phyloP scores from a whole-genome alignment of 2,329 filamentous ascomycete species.

The Aspergillus novofumigatus region DNA sequence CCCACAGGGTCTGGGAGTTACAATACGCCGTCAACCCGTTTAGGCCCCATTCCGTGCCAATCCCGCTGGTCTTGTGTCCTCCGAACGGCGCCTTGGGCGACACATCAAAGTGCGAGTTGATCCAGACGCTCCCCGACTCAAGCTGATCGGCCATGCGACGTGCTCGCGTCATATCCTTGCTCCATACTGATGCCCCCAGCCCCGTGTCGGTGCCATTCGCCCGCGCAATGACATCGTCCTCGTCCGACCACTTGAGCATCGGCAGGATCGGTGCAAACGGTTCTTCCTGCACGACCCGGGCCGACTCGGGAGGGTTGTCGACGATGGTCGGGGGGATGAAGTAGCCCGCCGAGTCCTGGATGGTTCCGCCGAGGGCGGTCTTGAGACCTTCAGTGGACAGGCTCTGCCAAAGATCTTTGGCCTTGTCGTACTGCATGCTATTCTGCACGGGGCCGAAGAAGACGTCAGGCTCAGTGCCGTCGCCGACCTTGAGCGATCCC shows the following conservation, averaged over 20 bases:
- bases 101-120: slow-evolving; percentile 46
- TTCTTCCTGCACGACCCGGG: slow-evolving; percentile 55
- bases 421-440: slow-evolving; percentile 60
- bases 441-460: slow-evolving; percentile 62
- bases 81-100: slow-evolving; percentile 40
- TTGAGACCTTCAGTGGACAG: slow-evolving; percentile 52
- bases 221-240: slow-evolving; percentile 55
- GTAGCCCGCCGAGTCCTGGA: slow-evolving; percentile 47
- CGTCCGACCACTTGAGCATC: slow-evolving; percentile 57
- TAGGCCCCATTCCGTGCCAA: slow-evolving; percentile 47
- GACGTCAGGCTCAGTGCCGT: slow-evolving; percentile 40
- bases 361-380: slow-evolving; percentile 48
- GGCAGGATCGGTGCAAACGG: slow-evolving; percentile 64
- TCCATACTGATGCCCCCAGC: slow-evolving; percentile 57
- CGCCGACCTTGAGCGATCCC: slow-evolving; percentile 38
- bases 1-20: slow-evolving; percentile 33
- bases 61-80: slow-evolving; percentile 50
- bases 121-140: slow-evolving; percentile 57
- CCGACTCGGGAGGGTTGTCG: slow-evolving; percentile 53
- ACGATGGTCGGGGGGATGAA: slow-evolving; percentile 59
- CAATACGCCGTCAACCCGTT: slow-evolving; percentile 39
- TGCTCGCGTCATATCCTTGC: slow-evolving; percentile 49
- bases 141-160: slow-evolving; percentile 51
- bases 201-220: slow-evolving; percentile 53
- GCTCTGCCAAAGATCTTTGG: slow-evolving; percentile 53